Base-by-base conservation (phyloP, 2,329 filamentous ascomycete species). In the Madurella mycetomatis region DNA sequence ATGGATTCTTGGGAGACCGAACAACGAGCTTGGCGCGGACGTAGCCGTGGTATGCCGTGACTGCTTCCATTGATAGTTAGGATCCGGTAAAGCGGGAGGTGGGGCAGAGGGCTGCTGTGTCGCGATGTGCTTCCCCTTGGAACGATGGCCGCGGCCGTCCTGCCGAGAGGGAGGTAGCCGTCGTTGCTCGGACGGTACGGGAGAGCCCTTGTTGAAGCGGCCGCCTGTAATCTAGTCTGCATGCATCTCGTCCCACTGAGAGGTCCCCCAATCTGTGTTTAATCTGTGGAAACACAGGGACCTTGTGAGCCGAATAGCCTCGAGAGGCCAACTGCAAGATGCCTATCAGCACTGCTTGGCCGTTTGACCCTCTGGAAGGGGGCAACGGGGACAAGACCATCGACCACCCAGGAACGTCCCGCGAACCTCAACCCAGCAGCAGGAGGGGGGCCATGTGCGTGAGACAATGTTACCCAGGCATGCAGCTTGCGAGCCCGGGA, bases 401-500 rank as follows among this genome's bases (percentile, higher is more conserved):
- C n/a, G n/a, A n/a, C n/a, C n/a, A n/a, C n/a, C 13, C 45, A 46
- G 41, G 41, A 9, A n/a, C n/a, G n/a, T n/a, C n/a, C 47, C 31
- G 43, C 30, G 52, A 31, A 47, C 42, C 18, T 18, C 31, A 15
- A 39, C 47, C 18, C 45, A 31, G 45, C 34, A 39, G 32, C 31
- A 17, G 30, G 34, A 53, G 41, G 41, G 41, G 9, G 34, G n/a
- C 42, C 45, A 54, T 48, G 46, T 17, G 39, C 41, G 39, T 40
- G 46, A 47, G 39, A 34, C 12, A 40, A 58, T 58, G 34, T 49
- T 47, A 55, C 56, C 43, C 37, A 25, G 47, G 4, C 30, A 51
- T 55, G 56, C 56, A 55, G 46, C 42, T 49, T 25, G 37, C 16
- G 43, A 49, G 47, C 47, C 51, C 48, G 54, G 45, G 51, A 54